phyloP scores from a whole-genome alignment of 441 rosid species.

The Euphorbia schlechtendalii region DNA sequence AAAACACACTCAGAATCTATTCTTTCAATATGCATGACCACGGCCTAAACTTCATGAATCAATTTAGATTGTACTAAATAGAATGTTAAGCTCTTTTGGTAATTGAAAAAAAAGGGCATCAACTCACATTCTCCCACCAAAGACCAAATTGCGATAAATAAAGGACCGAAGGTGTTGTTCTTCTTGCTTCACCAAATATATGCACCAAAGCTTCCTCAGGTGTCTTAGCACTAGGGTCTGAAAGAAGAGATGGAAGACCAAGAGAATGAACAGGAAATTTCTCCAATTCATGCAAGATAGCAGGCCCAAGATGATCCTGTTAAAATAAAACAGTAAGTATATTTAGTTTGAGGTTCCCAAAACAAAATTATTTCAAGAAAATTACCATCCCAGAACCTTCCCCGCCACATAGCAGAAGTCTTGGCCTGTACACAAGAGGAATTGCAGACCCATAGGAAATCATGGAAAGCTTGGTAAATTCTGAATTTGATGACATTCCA shows the following conservation, averaged over 20 bases:
- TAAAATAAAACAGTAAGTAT: conserved; percentile 69
- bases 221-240: conserved; percentile 98
- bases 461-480: conserved; percentile 84
- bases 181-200: conserved; percentile 97
- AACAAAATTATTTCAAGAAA: conserved; percentile 28
- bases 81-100: not conserved
- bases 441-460: conserved; percentile 91
- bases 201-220: conserved; percentile 99
- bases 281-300: conserved; percentile 93
- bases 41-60: not conserved
- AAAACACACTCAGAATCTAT: not conserved
- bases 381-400: conserved; percentile 98
- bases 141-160: conserved; percentile 86
- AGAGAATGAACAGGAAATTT: conserved; percentile 95
- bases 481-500: conserved; percentile 55
- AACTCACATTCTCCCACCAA: conserved; percentile 99
- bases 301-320: conserved; percentile 99
- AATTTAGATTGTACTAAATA: not conserved
- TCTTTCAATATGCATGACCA: not conserved
- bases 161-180: conserved; percentile 92
- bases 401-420: conserved; percentile 74
- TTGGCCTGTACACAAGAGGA: conserved; percentile 95
- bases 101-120: conserved; percentile 5
- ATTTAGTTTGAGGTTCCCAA: conserved; percentile 37
- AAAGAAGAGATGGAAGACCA: conserved; percentile 97